Evolutionary conservation across 2,329 filamentous ascomycete genomes (phyloP), one percentile per base, ranked within the genome.

Genomic region (Xylaria hypoxylon): DNA sequence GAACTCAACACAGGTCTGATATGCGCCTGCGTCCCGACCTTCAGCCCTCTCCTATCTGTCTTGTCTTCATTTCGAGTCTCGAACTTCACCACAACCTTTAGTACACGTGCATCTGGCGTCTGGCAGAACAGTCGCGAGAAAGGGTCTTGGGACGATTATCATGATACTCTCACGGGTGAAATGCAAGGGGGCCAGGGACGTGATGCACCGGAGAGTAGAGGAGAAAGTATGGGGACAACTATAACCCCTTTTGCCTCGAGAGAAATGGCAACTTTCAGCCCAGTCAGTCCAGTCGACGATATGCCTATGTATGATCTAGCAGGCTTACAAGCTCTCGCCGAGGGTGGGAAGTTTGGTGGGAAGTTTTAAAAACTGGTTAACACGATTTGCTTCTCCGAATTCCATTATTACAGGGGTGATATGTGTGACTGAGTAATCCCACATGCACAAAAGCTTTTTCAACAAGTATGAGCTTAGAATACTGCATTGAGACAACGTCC

Each of bases 1-100:
- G 75, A 77, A 40, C 71, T 77, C 1, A 76, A 77, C 57, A 75
- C 73, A 2, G 75, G 75, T 8, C 45, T 77, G 11, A 77, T 77
- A 11, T 77, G 75, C 56, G 72, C 72, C 45, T 77, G 75, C 63
- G 70, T 71, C 5, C 74, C 73, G 24, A 76, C 74, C 1, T 72
- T 75, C 48, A 71, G 68, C 11, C 75, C 74, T 8, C 66, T 76
- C 42, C 67, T 72, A 38, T 71, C 72, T 48, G 52, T 50, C 40
- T 68, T 72, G 19, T 62, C 67, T 3, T 45, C 64, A 15, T 59
- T 26, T 2, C 68, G 65, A 13, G 64, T 70, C 45, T 60, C 51
- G 8, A 65, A 53, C 17, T 73, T 69, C 63, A 52, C 66, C 22
- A 44, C 68, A 3, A 33, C 26, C 35, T 70, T 53, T 61, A 73